Base-by-base conservation (phyloP, 2,329 filamentous ascomycete species). In the Alternaria triticimaculans region DNA sequence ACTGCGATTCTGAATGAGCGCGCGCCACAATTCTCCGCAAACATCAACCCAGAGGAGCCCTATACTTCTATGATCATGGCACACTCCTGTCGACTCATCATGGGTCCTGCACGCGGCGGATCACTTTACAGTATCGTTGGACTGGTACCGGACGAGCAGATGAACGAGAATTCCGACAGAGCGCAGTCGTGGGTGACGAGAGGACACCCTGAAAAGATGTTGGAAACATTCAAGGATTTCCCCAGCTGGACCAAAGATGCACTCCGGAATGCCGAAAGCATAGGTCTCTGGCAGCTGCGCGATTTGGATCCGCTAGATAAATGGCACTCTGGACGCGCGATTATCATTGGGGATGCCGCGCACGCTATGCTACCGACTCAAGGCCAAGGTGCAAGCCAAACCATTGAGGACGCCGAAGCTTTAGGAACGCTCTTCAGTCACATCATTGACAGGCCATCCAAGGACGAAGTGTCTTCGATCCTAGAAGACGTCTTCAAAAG, bases 381-480 rank as follows among this genome's bases (percentile, higher is more conserved):
- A 1, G 86, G 86, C 3, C 87, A 88, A 72, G 87, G 87, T 0
- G 82, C 84, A 2, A 85, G 83, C 6, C 86, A 88, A 73, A 85
- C 85, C 0, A 74, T 88, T 15, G 57, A 60, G 8, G 87, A 88
- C 72, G 82, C 80, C 0, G 84, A 86, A 67, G 80, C 83, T 3
- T 76, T 88, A 11, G 78, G 69, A 2, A 58, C 66, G 5, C 64
- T 64, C 28, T 68, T 72, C 30, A 11, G 25, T 41, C 37, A 41
- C 37, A 41, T 41, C 37, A 41, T 41, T 6, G 37, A 6, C n/a
- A 41, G 37, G n/a, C 37, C 37, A 3, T 41, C 37, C 37, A 41
- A 41, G 37, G 37, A 41, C n/a, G 37, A 41, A 41, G 37, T 41
- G 37, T 41, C 37, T 41, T 41, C 37, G 37, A 6, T 41, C 5